Conservation (phyloP, 306 rosid species). For the Malus orientalis region DNA sequence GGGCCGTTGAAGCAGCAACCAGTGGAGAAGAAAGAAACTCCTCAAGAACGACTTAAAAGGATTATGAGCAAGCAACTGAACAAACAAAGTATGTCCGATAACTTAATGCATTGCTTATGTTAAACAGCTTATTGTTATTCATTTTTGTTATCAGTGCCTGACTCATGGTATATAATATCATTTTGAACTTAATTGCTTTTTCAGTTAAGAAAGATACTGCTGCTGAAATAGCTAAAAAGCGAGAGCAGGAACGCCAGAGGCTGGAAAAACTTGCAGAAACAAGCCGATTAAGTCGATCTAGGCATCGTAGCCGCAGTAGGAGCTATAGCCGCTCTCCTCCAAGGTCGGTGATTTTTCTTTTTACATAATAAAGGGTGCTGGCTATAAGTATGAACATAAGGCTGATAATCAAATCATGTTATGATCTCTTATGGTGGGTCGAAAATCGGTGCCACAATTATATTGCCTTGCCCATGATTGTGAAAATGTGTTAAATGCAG, state of each 20-base stretch:
- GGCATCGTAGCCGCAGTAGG: constrained; percentile 62
- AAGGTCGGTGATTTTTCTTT: constrained; percentile 31
- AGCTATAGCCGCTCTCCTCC: constrained; percentile 86
- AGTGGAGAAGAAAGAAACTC: constrained; percentile 96
- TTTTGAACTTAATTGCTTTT: constrained; percentile 12
- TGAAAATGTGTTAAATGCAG: constrained; percentile 29
- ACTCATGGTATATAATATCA: background rate
- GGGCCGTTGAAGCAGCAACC: constrained; percentile 61
- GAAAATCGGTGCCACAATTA: background rate
- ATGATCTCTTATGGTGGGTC: background rate
- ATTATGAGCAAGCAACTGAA: constrained; percentile 93
- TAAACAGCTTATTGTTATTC: constrained; percentile 9
- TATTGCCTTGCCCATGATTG: background rate
- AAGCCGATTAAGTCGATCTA: constrained; percentile 65
- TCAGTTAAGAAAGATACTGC: constrained; percentile 96
- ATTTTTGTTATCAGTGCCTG: background rate
- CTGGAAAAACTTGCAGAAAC: constrained; percentile 95
- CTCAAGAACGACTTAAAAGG: constrained; percentile 97
- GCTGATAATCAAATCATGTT: background rate
- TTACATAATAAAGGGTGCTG: background rate
- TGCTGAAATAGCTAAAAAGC: constrained; percentile 82
- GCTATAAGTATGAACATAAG: background rate
- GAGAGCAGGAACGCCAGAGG: constrained; percentile 89
- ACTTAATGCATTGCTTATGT: constrained; percentile 13
- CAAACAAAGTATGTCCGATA: constrained; percentile 65